Conservation (phyloP, 768 basidiomycete species). For the Termitomyces sp. region DNA sequence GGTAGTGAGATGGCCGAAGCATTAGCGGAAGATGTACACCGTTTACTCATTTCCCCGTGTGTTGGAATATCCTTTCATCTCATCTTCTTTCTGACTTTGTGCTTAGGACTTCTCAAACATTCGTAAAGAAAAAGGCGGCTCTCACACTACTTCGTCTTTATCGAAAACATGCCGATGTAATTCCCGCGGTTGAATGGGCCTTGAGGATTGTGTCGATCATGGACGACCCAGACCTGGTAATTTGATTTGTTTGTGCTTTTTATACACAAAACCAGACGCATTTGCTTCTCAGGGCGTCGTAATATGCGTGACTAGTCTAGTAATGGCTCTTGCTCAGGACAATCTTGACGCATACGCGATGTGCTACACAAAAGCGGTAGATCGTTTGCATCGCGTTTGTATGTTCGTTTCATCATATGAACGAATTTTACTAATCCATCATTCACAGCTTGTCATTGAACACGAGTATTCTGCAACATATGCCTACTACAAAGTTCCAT, state of each 20-base stretch:
- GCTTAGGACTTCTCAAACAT: constrained; percentile 82
- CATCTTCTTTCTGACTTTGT: constrained; percentile 12
- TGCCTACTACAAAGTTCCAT: constrained; percentile 96
- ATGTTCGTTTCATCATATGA: neutral
- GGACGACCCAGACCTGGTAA: constrained; percentile 86
- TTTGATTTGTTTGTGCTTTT: constrained; percentile 13
- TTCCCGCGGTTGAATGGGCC: constrained; percentile 94
- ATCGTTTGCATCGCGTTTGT: constrained; percentile 76
- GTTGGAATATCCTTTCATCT: constrained; percentile 17
- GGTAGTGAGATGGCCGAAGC: constrained; percentile 99
- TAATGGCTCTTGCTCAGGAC: constrained; percentile 93
- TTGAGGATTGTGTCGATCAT: constrained; percentile 91
- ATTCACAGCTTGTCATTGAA: constrained; percentile 76
- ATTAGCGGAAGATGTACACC: constrained; percentile 88
- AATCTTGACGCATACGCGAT: constrained; percentile 86
- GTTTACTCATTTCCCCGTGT: constrained; percentile 91
- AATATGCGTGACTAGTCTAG: constrained; percentile 86
- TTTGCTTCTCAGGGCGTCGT: constrained; percentile 74
- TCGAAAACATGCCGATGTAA: constrained; percentile 92
- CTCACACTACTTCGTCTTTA: constrained; percentile 89
- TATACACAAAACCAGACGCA: constrained; percentile 2
- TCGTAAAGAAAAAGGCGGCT: constrained; percentile 99
- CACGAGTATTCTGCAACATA: constrained; percentile 87
- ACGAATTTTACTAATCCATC: neutral
- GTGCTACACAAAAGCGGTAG: constrained; percentile 93